Conservation (phyloP, 225 moss, liverwort and hornwort genomes). For the Physcomitrium patens region DNA sequence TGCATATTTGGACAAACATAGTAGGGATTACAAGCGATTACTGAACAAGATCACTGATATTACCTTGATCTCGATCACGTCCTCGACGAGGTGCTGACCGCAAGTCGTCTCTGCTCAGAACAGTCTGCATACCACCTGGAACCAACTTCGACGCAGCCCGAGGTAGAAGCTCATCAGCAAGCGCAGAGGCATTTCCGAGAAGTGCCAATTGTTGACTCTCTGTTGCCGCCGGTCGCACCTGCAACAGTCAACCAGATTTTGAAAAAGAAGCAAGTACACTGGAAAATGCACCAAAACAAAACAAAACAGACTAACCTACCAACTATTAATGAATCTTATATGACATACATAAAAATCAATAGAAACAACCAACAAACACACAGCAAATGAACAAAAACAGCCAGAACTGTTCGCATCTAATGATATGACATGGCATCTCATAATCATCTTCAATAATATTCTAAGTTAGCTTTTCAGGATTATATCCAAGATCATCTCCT, state of each 20-base stretch:
- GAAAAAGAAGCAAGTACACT: constrained; percentile 15
- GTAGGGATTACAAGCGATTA: no score
- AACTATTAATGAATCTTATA: no score
- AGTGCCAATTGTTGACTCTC: constrained; percentile 83
- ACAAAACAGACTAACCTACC: not conserved
- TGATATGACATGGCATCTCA: no score
- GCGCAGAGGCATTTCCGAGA: constrained; percentile 84
- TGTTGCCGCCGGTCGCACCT: constrained; percentile 68
- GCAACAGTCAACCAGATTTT: constrained; percentile 28
- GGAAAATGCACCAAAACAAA: constrained; percentile 3
- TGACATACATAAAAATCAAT: no score
- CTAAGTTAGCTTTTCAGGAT: no score
- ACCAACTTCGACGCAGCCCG: constrained; percentile 89
- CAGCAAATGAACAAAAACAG: no score
- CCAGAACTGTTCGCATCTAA: no score
- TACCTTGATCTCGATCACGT: constrained; percentile 62
- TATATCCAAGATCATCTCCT: not conserved
- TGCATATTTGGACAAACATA: no score
- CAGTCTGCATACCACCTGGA: constrained; percentile 63
- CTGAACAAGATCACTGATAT: not conserved
- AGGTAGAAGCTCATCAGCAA: constrained; percentile 92
- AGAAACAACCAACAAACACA: no score
- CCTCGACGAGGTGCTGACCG: constrained; percentile 67
- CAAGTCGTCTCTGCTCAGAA: constrained; percentile 66
- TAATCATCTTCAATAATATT: no score